Evolutionary conservation across 1,139 yeast genomes (phyloP).

Genomic region (Blastobotrys elegans): DNA sequence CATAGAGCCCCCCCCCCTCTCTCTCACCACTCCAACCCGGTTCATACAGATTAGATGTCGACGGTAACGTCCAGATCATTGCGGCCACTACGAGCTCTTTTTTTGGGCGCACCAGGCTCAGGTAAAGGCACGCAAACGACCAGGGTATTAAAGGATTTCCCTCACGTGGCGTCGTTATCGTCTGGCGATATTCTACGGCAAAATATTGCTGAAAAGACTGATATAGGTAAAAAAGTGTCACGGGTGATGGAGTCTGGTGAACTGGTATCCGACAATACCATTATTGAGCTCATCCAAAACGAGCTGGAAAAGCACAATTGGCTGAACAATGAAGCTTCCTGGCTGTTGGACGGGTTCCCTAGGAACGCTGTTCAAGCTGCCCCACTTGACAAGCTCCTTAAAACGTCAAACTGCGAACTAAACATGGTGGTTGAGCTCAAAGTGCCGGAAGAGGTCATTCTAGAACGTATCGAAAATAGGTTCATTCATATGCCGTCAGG

Average conservation of each 20-base stretch:
- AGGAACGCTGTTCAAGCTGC: constrained; percentile 70
- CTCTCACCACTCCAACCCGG: background rate
- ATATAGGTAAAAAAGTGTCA: constrained; percentile 56
- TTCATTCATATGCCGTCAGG: constrained; percentile 86
- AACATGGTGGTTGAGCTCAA: constrained; percentile 78
- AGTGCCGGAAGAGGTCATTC: constrained; percentile 74
- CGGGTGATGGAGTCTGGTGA: constrained; percentile 55
- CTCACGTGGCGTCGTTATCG: constrained; percentile 51
- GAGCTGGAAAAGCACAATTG: constrained; percentile 46
- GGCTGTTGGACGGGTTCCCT: constrained; percentile 92
- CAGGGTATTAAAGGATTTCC: constrained; percentile 51
- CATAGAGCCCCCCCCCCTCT: background rate
- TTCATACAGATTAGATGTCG: background rate
- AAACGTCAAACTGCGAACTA: constrained; percentile 39
- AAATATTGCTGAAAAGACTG: constrained; percentile 54
- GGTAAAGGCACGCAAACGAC: constrained; percentile 90
- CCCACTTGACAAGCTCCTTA: constrained; percentile 48
- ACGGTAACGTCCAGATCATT: constrained; percentile 8
- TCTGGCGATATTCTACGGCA: constrained; percentile 79
- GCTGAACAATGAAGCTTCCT: constrained; percentile 46
- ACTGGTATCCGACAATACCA: constrained; percentile 66
- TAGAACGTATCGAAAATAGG: constrained; percentile 76
- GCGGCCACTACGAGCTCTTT: constrained; percentile 57
- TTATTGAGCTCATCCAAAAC: constrained; percentile 53
- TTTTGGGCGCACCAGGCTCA: constrained; percentile 91